These are phyloP conservation scores for Neofusicoccum sp. DNA, from an alignment of 2,329 filamentous ascomycete genomes.

Conservation along the genomic window DNA sequence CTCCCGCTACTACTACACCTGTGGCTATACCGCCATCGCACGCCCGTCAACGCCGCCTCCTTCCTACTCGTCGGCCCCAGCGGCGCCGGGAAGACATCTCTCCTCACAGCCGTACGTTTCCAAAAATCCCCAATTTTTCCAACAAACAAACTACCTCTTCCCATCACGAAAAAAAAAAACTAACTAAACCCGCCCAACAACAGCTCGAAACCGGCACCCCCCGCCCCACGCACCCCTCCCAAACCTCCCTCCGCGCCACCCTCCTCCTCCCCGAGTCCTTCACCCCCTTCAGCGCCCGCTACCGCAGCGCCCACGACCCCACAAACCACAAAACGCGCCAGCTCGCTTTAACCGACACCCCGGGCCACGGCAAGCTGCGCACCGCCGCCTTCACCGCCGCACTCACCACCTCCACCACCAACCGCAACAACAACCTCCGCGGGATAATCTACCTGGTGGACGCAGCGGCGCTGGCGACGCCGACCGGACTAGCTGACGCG, in stretches of 20 bases:
- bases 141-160: conserved; percentile 8
- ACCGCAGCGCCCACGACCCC: conserved; percentile 65
- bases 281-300: conserved; percentile 58
- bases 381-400: conserved; percentile 59
- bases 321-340: conserved; percentile 56
- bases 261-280: conserved; percentile 55
- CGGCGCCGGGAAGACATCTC: conserved; percentile 81
- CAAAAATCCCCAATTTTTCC: too few species aligned
- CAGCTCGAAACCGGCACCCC: conserved; percentile 57
- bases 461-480: conserved; percentile 53
- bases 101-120: conserved; percentile 67
- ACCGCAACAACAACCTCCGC: conserved; percentile 48
- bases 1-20: conserved; percentile 76
- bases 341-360: conserved; percentile 82
- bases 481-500: conserved; percentile 61
- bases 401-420: conserved; percentile 43
- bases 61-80: conserved; percentile 80
- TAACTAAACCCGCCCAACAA: background rate
- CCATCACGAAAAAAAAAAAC: background rate
- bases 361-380: conserved; percentile 87
- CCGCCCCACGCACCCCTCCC: conserved; percentile 60
- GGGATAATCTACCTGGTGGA: conserved; percentile 90
- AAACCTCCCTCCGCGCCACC: conserved; percentile 57
- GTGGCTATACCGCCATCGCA: conserved; percentile 65
- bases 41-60: conserved; percentile 68